Conservation (phyloP, 495 filamentous ascomycete species). For the Aspergillus haitiensis region DNA sequence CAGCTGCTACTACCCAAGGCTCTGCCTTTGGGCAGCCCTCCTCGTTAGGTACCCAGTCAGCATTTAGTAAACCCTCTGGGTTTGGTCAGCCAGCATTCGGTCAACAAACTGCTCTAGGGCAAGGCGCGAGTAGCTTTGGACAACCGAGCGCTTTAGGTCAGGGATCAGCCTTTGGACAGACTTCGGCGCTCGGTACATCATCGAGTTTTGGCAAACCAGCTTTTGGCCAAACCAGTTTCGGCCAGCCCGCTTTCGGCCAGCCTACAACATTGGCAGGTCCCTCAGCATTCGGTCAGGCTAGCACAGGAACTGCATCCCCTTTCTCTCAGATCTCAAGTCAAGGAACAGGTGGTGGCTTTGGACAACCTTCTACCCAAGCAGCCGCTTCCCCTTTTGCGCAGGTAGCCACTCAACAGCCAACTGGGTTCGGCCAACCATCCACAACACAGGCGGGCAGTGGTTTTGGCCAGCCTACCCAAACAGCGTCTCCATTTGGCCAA, state of each 20-base stretch:
- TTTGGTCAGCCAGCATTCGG: slow-evolving; percentile 42
- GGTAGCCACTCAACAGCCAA: slow-evolving; percentile 26
- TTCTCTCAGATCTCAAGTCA: slow-evolving; percentile 36
- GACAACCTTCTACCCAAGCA: slow-evolving; percentile 26
- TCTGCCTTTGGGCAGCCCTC: slow-evolving; percentile 41
- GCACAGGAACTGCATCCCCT: slow-evolving; percentile 29
- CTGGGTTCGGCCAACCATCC: slow-evolving; percentile 33
- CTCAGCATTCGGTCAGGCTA: slow-evolving; percentile 32
- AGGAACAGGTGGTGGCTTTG: slow-evolving; percentile 31
- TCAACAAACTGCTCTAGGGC: slow-evolving; percentile 31
- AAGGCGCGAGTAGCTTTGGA: slow-evolving; percentile 31
- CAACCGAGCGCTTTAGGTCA: slow-evolving; percentile 37
- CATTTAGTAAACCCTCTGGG: slow-evolving; percentile 34
- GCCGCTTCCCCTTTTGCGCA: slow-evolving; percentile 36
- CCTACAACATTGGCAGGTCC: slow-evolving; percentile 28
- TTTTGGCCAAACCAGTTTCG: slow-evolving; percentile 40
- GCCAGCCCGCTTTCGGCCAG: slow-evolving; percentile 34
- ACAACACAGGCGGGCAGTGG: slow-evolving; percentile 19
- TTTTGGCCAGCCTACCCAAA: slow-evolving; percentile 39
- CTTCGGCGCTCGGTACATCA: slow-evolving; percentile 27
- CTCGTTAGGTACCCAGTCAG: slow-evolving; percentile 17
- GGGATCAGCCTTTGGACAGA: slow-evolving; percentile 35
- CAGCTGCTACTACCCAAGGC: slow-evolving; percentile 24
- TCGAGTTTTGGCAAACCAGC: slow-evolving; percentile 33
- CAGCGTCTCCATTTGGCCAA: slow-evolving; percentile 30